Evolutionary conservation across 768 basidiomycete species (phyloP).

Genomic region (Leccinellum rugosiceps): DNA sequence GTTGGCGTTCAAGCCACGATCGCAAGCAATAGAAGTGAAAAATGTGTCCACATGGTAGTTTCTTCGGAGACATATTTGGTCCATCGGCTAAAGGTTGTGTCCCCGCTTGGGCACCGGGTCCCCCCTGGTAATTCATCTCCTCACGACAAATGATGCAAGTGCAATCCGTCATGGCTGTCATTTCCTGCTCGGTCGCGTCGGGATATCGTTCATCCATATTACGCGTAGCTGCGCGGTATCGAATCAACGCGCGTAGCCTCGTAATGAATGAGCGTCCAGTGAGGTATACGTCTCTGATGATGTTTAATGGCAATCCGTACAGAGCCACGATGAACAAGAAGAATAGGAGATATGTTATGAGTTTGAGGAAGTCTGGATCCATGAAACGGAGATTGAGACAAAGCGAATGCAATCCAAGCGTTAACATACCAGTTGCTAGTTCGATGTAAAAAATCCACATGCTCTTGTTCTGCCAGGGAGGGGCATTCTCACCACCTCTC

Average conservation of each 20-base stretch:
- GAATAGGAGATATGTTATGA: conserved; percentile 89
- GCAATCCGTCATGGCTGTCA: conserved; percentile 75
- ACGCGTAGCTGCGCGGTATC: conserved; percentile 90
- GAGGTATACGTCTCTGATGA: conserved; percentile 94
- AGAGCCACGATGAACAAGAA: conserved; percentile 92
- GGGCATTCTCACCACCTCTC: conserved; percentile 78
- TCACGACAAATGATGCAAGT: conserved; percentile 99
- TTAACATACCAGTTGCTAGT: conserved; percentile 71
- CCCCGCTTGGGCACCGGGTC: conserved; percentile 19
- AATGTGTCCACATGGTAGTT: conserved; percentile 93
- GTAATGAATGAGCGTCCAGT: conserved; percentile 91
- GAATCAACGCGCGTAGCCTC: conserved; percentile 81
- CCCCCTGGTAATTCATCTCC: conserved; percentile 66
- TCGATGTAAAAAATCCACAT: conserved; percentile 97
- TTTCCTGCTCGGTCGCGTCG: conserved; percentile 83
- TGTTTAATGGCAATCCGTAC: conserved; percentile 94
- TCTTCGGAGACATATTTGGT: conserved; percentile 95
- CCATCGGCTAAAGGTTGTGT: conserved; percentile 46
- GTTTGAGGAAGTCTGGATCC: conserved; percentile 81
- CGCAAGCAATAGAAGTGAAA: conserved; percentile 98
- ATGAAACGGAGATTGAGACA: conserved; percentile 6
- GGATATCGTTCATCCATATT: conserved; percentile 98
- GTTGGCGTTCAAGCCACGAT: conserved; percentile 97
- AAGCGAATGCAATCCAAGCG: background rate
- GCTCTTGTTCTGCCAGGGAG: conserved; percentile 97